Evolutionary conservation across 1,139 yeast species (phyloP), one percentile per base, ranked within the genome.

Genomic region (Kazachstania sp.): DNA sequence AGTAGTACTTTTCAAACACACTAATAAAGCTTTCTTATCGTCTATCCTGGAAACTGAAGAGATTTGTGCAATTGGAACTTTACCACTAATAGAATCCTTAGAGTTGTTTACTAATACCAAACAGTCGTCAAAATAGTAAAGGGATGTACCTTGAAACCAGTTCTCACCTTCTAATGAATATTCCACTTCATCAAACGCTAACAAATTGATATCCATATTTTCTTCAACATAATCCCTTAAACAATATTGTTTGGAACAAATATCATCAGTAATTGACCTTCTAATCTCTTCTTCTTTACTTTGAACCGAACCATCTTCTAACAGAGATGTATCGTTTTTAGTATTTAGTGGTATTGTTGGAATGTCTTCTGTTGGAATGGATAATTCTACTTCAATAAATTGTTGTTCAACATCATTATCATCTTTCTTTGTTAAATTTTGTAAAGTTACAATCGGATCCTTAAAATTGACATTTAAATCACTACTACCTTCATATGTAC

Each of bases 111-210:
- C 53, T 18, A 64, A 45, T 7, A 58, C 45, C 16, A 60, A 38
- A 34, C 41, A 41, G 11, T 54, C 47, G 11, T 49, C 45, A 37
- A 58, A 59, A 20, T 49, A 47, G 35, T 51, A 51, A 2, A 51
- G 44, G 3, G 49, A 42, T 4, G 51, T 51, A n/a, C 48, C 41
- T 15, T 44, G 38, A 39, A 46, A 45, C 65, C 66, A 61, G 16
- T 48, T 47, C 20, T 59, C 62, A 19, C 59, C 63, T 44, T 61
- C 60, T 3, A 53, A 49, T 3, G 65, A 60, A 44, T 52, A 60
- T 18, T 45, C 45, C 9, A 54, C 44, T 12, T 34, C 32, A 37
- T 54, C 57, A 45, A 50, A 51, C 45, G 52, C 36, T 12, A 40
- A 35, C 35, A 53, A 2, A 32, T 32, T 16, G 3, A 35, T 13